Conservation (phyloP, 371 early-diverging fungal species). For the Cokeromyces recurvatus region DNA sequence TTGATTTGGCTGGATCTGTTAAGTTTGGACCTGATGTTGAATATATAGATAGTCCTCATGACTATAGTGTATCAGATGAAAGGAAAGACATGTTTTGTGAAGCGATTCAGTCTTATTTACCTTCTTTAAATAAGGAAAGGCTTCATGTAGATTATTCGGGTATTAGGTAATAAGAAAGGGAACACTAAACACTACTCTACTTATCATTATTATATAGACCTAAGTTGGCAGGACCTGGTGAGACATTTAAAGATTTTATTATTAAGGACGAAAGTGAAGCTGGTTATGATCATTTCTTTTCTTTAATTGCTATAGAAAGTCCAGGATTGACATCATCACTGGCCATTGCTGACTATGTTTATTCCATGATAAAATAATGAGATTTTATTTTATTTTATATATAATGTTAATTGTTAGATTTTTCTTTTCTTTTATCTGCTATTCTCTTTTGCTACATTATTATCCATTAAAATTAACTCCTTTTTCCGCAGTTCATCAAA, state of each 20-base stretch:
- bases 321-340: constrained; percentile 86
- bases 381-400: too few species aligned
- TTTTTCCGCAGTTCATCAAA: constrained; percentile 48
- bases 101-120: constrained; percentile 67
- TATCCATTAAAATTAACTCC: constrained; percentile 4
- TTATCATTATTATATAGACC: constrained; percentile 67
- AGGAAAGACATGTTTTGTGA: constrained; percentile 37
- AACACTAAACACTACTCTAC: too few species aligned
- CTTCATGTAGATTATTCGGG: constrained; percentile 77
- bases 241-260: constrained; percentile 73
- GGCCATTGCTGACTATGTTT: constrained; percentile 78
- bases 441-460: constrained; percentile 2
- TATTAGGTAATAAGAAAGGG: constrained; percentile 70
- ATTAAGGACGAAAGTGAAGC: constrained; percentile 54
- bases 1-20: constrained; percentile 73
- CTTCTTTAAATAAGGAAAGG: constrained; percentile 44
- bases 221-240: constrained; percentile 73
- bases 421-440: not conserved
- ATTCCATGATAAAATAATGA: constrained; percentile 23
- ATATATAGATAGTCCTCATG: constrained; percentile 50
- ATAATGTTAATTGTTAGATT: too few species aligned
- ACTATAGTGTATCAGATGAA: constrained; percentile 56
- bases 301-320: constrained; percentile 83
- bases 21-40: constrained; percentile 84
- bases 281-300: constrained; percentile 59